These are phyloP conservation scores for Fusarium sublunatum DNA, from an alignment of 2,329 filamentous ascomycete species.

Conservation along the genomic window DNA sequence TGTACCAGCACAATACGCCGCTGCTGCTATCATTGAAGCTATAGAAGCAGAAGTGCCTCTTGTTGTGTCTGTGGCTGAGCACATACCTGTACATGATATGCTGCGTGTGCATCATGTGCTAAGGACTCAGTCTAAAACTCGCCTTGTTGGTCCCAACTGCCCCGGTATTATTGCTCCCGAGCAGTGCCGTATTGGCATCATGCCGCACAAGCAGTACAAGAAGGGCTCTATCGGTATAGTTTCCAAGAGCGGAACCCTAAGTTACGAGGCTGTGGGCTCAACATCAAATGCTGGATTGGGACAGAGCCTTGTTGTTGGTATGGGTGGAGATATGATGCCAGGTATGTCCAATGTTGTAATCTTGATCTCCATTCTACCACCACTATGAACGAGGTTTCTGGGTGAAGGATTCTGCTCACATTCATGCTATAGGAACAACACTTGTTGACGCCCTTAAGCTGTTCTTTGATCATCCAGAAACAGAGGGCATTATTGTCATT, in stretches of 20 bases:
- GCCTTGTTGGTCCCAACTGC: constrained; percentile 83
- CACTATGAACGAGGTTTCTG: no score
- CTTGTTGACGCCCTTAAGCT: constrained; percentile 76
- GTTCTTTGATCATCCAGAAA: constrained; percentile 75
- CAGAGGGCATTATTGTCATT: constrained; percentile 76
- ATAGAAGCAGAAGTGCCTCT: constrained; percentile 83
- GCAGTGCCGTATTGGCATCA: constrained; percentile 65
- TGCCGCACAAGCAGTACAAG: constrained; percentile 54
- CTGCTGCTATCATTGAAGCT: constrained; percentile 76
- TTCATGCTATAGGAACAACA: constrained; percentile 60
- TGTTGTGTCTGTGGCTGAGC: constrained; percentile 82
- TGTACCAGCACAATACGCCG: constrained; percentile 74
- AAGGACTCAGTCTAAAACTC: constrained; percentile 75
- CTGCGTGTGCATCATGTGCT: constrained; percentile 76
- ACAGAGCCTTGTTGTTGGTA: constrained; percentile 80
- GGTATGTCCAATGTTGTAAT: constrained; percentile 52
- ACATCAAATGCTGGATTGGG: constrained; percentile 79
- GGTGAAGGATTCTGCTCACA: background rate
- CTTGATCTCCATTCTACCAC: background rate
- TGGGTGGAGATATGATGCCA: constrained; percentile 80
- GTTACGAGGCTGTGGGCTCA: constrained; percentile 82
- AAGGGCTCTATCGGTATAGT: constrained; percentile 78
- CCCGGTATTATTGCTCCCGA: constrained; percentile 82
- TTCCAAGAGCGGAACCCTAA: constrained; percentile 83
- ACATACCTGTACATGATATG: constrained; percentile 82